phyloP scores from a whole-genome alignment of 108 stramenopile genomes.

The Thalassiosira profunda region DNA sequence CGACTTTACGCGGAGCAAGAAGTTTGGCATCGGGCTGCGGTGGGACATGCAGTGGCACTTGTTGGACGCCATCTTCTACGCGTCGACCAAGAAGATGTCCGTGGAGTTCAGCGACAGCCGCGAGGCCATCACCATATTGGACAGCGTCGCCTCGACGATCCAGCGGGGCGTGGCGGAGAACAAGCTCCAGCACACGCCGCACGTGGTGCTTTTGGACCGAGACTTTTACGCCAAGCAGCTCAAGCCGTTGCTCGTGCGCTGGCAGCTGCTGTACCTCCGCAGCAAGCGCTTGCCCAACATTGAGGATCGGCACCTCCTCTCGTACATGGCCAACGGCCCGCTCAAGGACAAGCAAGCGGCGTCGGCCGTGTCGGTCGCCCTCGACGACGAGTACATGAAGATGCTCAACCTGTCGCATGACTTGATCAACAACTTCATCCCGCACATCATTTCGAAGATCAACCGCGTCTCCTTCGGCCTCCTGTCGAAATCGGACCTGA shows the following conservation, averaged over 20 bases:
- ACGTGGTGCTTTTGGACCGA: constrained; percentile 92
- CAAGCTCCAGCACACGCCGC: constrained; percentile 90
- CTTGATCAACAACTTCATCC: constrained; percentile 90
- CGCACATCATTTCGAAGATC: constrained; percentile 96
- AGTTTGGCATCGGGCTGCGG: constrained; percentile 89
- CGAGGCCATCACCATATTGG: constrained; percentile 88
- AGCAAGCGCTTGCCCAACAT: constrained; percentile 91
- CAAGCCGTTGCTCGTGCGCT: constrained; percentile 93
- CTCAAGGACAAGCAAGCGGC: constrained; percentile 75
- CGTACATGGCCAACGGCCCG: constrained; percentile 93
- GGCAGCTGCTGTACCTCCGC: constrained; percentile 95
- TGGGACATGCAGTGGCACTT: constrained; percentile 98
- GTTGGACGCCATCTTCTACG: constrained; percentile 89
- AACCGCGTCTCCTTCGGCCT: constrained; percentile 98
- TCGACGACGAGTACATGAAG: constrained; percentile 98
- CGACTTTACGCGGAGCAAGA: constrained; percentile 92
- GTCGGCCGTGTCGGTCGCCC: constrained; percentile 89
- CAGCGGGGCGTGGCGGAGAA: constrained; percentile 85
- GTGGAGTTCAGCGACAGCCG: constrained; percentile 87
- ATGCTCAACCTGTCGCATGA: constrained; percentile 98
- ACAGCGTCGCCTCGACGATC: constrained; percentile 78
- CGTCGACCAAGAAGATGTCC: constrained; percentile 82
- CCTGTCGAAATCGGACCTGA: constrained; percentile 75
- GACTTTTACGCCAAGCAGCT: constrained; percentile 89
- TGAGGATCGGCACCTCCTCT: constrained; percentile 91